These are phyloP conservation scores for Hymenoscyphus salicellus DNA, from an alignment of 2,329 filamentous ascomycete genomes.

Conservation along the genomic window DNA sequence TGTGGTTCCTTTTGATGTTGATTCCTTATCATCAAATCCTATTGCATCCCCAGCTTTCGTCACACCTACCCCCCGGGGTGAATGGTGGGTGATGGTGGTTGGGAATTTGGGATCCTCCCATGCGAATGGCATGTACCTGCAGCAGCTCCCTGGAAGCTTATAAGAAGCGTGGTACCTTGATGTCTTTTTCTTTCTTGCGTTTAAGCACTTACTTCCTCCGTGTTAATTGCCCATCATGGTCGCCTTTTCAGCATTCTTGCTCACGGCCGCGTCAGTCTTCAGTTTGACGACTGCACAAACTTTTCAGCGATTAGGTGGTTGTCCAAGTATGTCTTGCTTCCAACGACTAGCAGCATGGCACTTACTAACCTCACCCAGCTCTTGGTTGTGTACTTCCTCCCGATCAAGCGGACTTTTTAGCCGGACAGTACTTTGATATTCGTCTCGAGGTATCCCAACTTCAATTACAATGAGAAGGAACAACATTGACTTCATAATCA, in stretches of 20 bases:
- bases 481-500: not conserved
- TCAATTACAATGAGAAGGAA: not conserved
- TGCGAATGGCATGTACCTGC: slow-evolving; percentile 9
- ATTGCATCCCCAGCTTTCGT: not conserved
- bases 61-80: not conserved
- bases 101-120: slow-evolving; percentile 6
- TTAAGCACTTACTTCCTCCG: not conserved
- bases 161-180: slow-evolving; percentile 6
- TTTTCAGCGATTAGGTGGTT: slow-evolving; percentile 58
- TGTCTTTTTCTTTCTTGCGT: slow-evolving; percentile 2
- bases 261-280: slow-evolving; percentile 39
- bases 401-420: slow-evolving; percentile 73
- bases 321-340: slow-evolving; percentile 39
- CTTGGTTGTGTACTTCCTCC: slow-evolving; percentile 60
- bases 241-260: slow-evolving; percentile 28
- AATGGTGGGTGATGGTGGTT: not conserved
- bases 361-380: slow-evolving; percentile 28
- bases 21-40: not conserved
- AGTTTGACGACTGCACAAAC: slow-evolving; percentile 51
- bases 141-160: slow-evolving; percentile 5
- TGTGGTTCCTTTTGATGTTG: not conserved
- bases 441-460: slow-evolving; percentile 56
- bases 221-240: slow-evolving; percentile 27
- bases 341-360: slow-evolving; percentile 7
- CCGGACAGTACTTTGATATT: slow-evolving; percentile 81